Percentiles rank a stretch among this genome's conserved stretches.
These are phyloP conservation scores for Breynia disticha DNA, from an alignment of 441 rosid genomes.

Conservation along the genomic window DNA sequence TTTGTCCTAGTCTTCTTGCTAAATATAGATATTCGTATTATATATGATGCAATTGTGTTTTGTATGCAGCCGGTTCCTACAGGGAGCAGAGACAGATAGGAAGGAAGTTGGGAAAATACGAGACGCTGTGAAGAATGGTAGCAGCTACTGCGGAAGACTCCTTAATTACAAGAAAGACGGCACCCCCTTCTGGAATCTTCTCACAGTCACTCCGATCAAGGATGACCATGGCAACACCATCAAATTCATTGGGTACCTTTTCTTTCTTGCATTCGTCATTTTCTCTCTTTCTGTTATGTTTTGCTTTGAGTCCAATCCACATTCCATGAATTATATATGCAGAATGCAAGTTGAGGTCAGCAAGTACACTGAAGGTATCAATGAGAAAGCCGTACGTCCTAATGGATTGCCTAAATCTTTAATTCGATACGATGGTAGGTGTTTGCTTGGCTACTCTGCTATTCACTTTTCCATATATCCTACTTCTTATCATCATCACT, in stretches of 20 bases:
- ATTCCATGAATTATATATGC: too few species aligned
- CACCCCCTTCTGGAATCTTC: slow-evolving; percentile 94
- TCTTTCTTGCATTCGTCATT: not conserved
- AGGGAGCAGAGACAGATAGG: slow-evolving; percentile 76
- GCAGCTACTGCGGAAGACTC: slow-evolving; percentile 78
- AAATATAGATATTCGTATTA: too few species aligned
- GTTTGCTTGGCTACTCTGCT: not conserved
- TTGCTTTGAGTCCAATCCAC: too few species aligned
- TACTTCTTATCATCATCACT: slow-evolving; percentile 4
- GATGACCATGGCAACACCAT: slow-evolving; percentile 67
- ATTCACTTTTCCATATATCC: not conserved
- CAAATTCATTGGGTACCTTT: slow-evolving; percentile 74
- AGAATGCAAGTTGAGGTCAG: slow-evolving; percentile 99
- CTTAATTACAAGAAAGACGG: slow-evolving; percentile 85
- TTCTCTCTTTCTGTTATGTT: not conserved
- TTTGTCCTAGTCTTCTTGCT: not conserved
- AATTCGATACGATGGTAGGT: slow-evolving; percentile 83
- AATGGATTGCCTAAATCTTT: slow-evolving; percentile 80
- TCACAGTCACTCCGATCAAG: slow-evolving; percentile 82
- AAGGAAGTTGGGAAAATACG: slow-evolving; percentile 67
- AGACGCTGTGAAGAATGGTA: slow-evolving; percentile 59
- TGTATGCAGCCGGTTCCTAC: slow-evolving; percentile 78
- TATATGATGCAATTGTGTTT: slow-evolving; percentile 5
- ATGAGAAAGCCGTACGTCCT: slow-evolving; percentile 72
- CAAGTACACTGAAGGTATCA: slow-evolving; percentile 85